Conservation (phyloP, 345 rosid genomes). For the Mercurialis annua region DNA sequence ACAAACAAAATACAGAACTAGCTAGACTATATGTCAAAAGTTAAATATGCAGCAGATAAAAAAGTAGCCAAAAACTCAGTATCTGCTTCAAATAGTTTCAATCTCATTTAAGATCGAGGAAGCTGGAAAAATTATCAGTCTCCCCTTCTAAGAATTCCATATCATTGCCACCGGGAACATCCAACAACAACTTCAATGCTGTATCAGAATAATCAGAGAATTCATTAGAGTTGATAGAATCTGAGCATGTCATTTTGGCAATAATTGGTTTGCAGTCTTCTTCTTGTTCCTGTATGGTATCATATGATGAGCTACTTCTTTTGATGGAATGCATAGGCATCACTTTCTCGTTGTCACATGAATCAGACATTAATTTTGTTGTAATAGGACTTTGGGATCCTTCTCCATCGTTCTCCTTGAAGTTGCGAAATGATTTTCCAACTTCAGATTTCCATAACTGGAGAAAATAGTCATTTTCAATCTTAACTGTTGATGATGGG, state of each 20-base stretch:
- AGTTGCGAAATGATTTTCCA: constrained; percentile 29
- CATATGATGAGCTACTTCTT: background rate
- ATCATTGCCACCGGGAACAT: constrained; percentile 19
- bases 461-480: constrained; percentile 25
- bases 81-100: constrained; percentile 11
- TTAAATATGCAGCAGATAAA: background rate
- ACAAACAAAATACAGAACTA: background rate
- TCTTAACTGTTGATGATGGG: constrained; percentile 13
- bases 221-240: constrained; percentile 27
- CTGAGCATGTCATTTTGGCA: constrained; percentile 18
- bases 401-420: constrained; percentile 13
- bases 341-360: constrained; percentile 3
- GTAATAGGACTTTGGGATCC: constrained; percentile 14
- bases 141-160: constrained; percentile 29
- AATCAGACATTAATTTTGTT: constrained; percentile 14
- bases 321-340: constrained; percentile 2
- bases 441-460: constrained; percentile 36
- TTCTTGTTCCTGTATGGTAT: constrained; percentile 14
- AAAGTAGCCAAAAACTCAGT: background rate
- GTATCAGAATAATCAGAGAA: constrained; percentile 28
- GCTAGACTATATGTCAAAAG: background rate
- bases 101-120: constrained; percentile 15
- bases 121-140: constrained; percentile 14
- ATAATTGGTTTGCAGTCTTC: constrained; percentile 15
- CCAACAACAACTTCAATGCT: constrained; percentile 27